phyloP scores from a whole-genome alignment of 257 asterid species.

The Ilex aquifolium region DNA sequence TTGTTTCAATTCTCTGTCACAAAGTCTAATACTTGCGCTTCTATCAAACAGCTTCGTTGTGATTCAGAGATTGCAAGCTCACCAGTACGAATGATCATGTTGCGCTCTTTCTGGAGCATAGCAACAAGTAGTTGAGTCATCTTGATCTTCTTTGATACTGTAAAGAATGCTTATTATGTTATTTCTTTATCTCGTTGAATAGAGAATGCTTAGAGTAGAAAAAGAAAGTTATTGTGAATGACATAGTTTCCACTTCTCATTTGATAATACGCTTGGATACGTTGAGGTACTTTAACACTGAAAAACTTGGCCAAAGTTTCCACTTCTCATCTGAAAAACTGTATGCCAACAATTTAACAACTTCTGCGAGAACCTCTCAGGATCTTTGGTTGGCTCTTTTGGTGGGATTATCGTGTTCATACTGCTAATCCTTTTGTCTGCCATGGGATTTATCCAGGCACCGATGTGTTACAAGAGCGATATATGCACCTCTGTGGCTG shows the following conservation, averaged over 20 bases:
- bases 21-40: too few species aligned
- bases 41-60: constrained; percentile 46
- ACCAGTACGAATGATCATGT: constrained; percentile 57
- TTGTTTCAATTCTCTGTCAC: too few species aligned
- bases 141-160: constrained; percentile 56
- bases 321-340: constrained; percentile 4
- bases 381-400: constrained; percentile 71
- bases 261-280: too few species aligned
- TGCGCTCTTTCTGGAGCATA: constrained; percentile 47
- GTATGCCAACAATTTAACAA: constrained; percentile 55
- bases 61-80: constrained; percentile 52
- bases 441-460: constrained; percentile 39
- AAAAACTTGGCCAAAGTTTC: too few species aligned
- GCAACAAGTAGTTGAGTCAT: constrained; percentile 55
- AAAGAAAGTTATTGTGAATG: too few species aligned
- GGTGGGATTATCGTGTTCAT: constrained; percentile 33
- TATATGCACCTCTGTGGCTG: background rate
- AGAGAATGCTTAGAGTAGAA: too few species aligned
- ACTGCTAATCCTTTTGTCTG: constrained; percentile 49
- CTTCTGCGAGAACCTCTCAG: constrained; percentile 60
- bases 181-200: too few species aligned
- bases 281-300: too few species aligned
- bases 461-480: background rate
- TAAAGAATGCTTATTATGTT: constrained; percentile 10
- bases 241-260: too few species aligned